phyloP scores from a whole-genome alignment of 495 filamentous ascomycete genomes.

The Neurospora sp. region DNA sequence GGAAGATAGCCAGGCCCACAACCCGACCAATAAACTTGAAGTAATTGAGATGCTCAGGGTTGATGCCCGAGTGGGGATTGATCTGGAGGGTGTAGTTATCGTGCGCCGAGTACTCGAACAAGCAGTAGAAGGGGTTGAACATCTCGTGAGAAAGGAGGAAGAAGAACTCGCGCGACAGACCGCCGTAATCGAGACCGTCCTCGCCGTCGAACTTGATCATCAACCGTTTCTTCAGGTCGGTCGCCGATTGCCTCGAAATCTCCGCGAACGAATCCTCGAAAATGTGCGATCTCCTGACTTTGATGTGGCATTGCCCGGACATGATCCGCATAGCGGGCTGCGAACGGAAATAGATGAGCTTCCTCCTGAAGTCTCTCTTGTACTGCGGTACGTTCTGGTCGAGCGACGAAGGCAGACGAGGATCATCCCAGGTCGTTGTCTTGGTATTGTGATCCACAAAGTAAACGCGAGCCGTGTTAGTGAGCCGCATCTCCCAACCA shows the following conservation, averaged over 20 bases:
- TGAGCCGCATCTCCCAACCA: conserved; percentile 99
- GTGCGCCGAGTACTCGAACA: conserved; percentile 99
- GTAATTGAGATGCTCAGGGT: conserved; percentile 98
- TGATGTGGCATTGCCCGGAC: conserved; percentile 95
- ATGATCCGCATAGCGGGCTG: conserved; percentile 93
- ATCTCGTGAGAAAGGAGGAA: conserved; percentile 99
- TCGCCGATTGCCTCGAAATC: conserved; percentile 94
- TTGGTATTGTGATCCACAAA: conserved; percentile 99
- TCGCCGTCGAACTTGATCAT: conserved; percentile 99
- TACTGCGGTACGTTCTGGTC: conserved; percentile 99
- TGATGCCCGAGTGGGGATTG: conserved; percentile 98
- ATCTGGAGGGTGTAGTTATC: conserved; percentile 99
- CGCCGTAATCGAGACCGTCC: conserved; percentile 95
- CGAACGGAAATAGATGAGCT: conserved; percentile 98
- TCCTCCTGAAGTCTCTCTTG: conserved; percentile 96
- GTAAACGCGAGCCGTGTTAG: conserved; percentile 94
- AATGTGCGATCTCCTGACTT: conserved; percentile 90
- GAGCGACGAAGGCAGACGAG: conserved; percentile 84
- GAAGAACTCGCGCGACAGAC: conserved; percentile 98
- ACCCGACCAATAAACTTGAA: conserved; percentile 99
- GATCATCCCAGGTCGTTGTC: conserved; percentile 99
- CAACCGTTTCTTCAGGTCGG: conserved; percentile 90
- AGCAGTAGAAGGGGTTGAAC: conserved; percentile 99
- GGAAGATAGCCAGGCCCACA: conserved; percentile 96
- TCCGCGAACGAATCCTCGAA: conserved; percentile 98